Evolutionary conservation across 208 protist genomes (phyloP).

Genomic region (Trypanosoma melophagium): DNA sequence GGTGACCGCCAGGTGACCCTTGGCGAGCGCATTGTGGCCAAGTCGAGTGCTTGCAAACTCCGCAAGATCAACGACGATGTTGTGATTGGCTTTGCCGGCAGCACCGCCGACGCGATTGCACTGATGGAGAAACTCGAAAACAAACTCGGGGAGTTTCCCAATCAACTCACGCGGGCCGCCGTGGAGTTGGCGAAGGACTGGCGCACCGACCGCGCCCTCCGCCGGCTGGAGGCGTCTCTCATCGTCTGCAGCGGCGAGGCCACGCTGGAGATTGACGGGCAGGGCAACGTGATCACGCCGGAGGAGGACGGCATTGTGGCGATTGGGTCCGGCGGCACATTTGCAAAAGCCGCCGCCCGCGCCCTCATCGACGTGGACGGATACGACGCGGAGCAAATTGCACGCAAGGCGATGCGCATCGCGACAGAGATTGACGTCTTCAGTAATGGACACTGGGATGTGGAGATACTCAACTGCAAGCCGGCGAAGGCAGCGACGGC

Average conservation of each 20-base stretch:
- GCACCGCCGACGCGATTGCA: constrained; percentile 94
- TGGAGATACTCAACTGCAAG: constrained; percentile 69
- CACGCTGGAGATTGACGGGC: constrained; percentile 92
- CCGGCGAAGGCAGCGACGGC: background rate
- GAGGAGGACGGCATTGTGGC: constrained; percentile 93
- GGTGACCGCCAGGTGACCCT: constrained; percentile 94
- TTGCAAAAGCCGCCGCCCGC: constrained; percentile 92
- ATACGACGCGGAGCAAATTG: constrained; percentile 88
- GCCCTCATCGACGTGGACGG: constrained; percentile 91
- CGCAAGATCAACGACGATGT: constrained; percentile 79
- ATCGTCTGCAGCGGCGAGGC: constrained; percentile 91
- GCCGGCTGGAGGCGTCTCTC: constrained; percentile 92
- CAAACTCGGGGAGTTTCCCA: constrained; percentile 92
- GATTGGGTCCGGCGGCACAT: constrained; percentile 93
- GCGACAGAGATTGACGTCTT: constrained; percentile 96
- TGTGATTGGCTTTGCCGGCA: constrained; percentile 92
- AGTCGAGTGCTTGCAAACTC: constrained; percentile 85
- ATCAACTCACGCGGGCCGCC: constrained; percentile 91
- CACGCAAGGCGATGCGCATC: constrained; percentile 94
- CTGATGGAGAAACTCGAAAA: constrained; percentile 95
- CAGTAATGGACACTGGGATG: constrained; percentile 94
- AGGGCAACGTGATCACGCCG: constrained; percentile 95
- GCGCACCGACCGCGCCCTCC: constrained; percentile 93
- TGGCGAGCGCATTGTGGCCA: constrained; percentile 90
- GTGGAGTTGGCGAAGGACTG: constrained; percentile 96